Conservation (phyloP, 441 rosid genomes). For the Pelargonium australe region DNA sequence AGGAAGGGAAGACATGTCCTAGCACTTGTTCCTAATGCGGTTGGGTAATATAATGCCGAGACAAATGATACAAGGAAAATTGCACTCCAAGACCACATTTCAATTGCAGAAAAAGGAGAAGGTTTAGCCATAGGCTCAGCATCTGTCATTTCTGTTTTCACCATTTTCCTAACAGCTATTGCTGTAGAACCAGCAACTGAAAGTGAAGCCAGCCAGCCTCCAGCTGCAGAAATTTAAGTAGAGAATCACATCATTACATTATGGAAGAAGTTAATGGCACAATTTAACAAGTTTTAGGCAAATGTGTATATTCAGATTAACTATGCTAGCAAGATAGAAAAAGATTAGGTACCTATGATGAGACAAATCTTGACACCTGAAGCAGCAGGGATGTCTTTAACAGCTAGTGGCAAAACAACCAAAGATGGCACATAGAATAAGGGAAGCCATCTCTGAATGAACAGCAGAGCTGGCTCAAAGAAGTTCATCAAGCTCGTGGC, state of each 20-base stretch:
- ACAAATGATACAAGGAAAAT: conserved; percentile 63
- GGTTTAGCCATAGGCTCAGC: conserved; percentile 94
- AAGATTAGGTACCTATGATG: conserved; percentile 46
- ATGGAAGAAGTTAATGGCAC: background rate
- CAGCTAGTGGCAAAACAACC: conserved; percentile 86
- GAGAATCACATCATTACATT: background rate
- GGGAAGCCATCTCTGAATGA: conserved; percentile 96
- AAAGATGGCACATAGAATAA: conserved; percentile 91
- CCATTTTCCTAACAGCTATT: conserved; percentile 72
- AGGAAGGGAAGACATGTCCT: conserved; percentile 88
- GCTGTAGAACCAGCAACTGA: conserved; percentile 88
- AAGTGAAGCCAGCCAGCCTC: conserved; percentile 94
- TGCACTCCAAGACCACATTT: conserved; percentile 71
- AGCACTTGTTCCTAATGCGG: conserved; percentile 65
- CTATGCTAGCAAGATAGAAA: background rate
- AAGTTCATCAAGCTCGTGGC: conserved; percentile 65
- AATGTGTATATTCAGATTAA: background rate
- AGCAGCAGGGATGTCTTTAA: conserved; percentile 85
- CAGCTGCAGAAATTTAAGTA: conserved; percentile 42
- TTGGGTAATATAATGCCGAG: conserved; percentile 57
- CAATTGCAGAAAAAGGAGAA: conserved; percentile 60
- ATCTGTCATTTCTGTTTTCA: conserved; percentile 74
- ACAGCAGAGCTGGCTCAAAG: conserved; percentile 77
- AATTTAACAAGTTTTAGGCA: background rate
- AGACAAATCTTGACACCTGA: conserved; percentile 83